phyloP scores from a whole-genome alignment of 805 yeast genomes.

The Cyberlindnera suaveolens region DNA sequence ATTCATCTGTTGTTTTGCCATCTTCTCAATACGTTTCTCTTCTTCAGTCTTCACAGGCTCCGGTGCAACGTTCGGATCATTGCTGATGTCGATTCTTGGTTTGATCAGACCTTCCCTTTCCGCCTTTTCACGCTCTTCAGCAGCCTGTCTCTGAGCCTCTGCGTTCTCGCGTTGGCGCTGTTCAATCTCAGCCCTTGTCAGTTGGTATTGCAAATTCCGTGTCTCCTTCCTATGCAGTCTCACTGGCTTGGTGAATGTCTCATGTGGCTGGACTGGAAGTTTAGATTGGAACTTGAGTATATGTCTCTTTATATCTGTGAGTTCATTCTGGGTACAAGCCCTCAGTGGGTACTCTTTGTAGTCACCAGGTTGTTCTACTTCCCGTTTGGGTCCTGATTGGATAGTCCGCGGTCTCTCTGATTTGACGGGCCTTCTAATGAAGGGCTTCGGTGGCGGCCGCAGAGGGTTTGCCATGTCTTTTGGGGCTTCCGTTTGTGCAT shows the following conservation, averaged over 20 bases:
- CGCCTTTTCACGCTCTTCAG: constrained; percentile 17
- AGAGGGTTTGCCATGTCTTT: constrained; percentile 15
- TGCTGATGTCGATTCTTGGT: constrained; percentile 10
- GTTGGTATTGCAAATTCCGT: constrained; percentile 78
- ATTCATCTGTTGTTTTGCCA: constrained; percentile 39
- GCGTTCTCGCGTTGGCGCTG: constrained; percentile 46
- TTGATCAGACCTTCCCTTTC: constrained; percentile 10
- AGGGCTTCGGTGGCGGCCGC: constrained; percentile 15
- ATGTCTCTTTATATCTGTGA: constrained; percentile 71
- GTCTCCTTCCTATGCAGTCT: constrained; percentile 93
- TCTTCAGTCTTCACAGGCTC: constrained; percentile 29
- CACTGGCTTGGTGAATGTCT: constrained; percentile 69
- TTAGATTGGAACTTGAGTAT: constrained; percentile 74
- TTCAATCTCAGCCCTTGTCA: constrained; percentile 72
- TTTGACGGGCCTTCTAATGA: constrained; percentile 8
- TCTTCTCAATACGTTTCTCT: constrained; percentile 30
- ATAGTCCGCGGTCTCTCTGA: constrained; percentile 8
- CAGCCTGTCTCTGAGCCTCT: constrained; percentile 26
- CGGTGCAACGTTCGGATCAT: constrained; percentile 26
- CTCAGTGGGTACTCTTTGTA: constrained; percentile 43
- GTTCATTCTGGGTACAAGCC: constrained; percentile 66
- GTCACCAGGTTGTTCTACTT: constrained; percentile 23
- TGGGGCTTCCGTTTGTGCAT: neutral
- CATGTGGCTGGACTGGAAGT: constrained; percentile 61
- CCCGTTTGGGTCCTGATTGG: constrained; percentile 11